Base-by-base conservation (phyloP, 176 grass and related monocot species). In the Carex scoparia region DNA sequence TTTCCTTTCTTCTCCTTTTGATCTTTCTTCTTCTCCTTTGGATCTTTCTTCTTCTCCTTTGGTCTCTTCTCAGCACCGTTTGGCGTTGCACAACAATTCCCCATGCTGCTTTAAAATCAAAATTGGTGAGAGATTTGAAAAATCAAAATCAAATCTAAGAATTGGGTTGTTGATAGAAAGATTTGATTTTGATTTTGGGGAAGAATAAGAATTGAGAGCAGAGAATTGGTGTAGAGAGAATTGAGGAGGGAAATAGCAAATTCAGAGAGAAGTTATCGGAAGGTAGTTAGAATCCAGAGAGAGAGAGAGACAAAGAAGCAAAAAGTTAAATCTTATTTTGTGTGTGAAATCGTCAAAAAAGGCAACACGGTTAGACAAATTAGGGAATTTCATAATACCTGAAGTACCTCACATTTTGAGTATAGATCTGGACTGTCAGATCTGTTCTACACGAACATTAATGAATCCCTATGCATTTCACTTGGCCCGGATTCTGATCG, bases 41-140 rank as follows among this genome's bases (percentile, higher is more conserved):
- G 75, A 40, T 38, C 33, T 7, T 70, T 86, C 1, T 79, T 72
- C 66, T 73, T 61, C 70, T 76, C 5, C 51, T 81, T 84, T 0
- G 82, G 42, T 32, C 64, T 69, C 38, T 84, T 55, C 12, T 30
- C 56, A 2, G 63, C 59, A 1, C 81, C 81, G 42, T 53, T 67
- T 0, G 85, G 83, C 49, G 85, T 81, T 10, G 82, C 86, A 86
- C 94, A 97, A 85, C 94, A 94, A 85, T 97, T 97, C 11, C 94
- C 94, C 94, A 97, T 97, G 10, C 8, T 46, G 10, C 11, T 46
- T 63, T 65, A 2, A 80, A 62, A 7, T 63, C 60, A 2, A 80
- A 62, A 7, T 59, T 56, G 53, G 32, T 37, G 28, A 30, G 53
- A 57, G 30, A 79, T 79, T 51, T 55, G 53, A 57, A 77, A 81